Evolutionary conservation across 306 rosid species (phyloP).

Genomic region (Dalbergia cochinchinensis): DNA sequence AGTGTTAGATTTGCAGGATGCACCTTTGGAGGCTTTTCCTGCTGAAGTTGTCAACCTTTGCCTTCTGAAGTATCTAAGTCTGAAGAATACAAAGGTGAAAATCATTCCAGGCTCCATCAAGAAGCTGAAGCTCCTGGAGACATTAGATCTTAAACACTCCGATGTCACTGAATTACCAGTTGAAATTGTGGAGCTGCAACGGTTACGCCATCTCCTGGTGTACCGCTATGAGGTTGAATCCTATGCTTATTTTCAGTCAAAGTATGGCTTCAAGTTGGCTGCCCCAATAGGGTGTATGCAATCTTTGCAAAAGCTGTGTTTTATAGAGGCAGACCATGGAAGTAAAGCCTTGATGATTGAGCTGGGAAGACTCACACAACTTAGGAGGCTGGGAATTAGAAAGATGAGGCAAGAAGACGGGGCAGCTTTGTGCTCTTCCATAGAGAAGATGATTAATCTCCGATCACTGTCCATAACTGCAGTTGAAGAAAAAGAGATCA

Average conservation of each 20-base stretch:
- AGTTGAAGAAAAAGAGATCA: conserved; percentile 47
- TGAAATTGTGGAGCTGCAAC: conserved; percentile 65
- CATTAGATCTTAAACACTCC: conserved; percentile 65
- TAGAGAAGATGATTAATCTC: conserved; percentile 58
- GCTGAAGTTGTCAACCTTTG: conserved; percentile 52
- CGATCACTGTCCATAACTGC: conserved; percentile 52
- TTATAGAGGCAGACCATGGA: conserved; percentile 58
- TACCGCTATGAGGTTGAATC: conserved; percentile 58
- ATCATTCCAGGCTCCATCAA: conserved; percentile 58
- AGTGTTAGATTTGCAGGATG: conserved; percentile 59
- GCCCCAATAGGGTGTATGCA: conserved; percentile 55
- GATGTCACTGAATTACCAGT: conserved; percentile 59
- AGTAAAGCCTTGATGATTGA: conserved; percentile 50
- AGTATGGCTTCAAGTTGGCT: conserved; percentile 56
- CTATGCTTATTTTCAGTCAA: conserved; percentile 52
- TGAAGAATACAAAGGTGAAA: conserved; percentile 60
- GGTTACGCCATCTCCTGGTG: conserved; percentile 61
- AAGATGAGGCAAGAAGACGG: conserved; percentile 58
- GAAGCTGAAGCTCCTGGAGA: conserved; percentile 58
- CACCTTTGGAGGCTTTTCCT: conserved; percentile 58
- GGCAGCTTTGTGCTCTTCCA: conserved; percentile 55
- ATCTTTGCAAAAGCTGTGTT: conserved; percentile 66
- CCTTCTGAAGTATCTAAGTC: conserved; percentile 61
- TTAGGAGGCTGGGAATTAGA: conserved; percentile 57
- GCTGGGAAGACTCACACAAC: conserved; percentile 58